These are phyloP conservation scores for Jacaranda copaia DNA, from an alignment of 257 asterid species.

Conservation along the genomic window DNA sequence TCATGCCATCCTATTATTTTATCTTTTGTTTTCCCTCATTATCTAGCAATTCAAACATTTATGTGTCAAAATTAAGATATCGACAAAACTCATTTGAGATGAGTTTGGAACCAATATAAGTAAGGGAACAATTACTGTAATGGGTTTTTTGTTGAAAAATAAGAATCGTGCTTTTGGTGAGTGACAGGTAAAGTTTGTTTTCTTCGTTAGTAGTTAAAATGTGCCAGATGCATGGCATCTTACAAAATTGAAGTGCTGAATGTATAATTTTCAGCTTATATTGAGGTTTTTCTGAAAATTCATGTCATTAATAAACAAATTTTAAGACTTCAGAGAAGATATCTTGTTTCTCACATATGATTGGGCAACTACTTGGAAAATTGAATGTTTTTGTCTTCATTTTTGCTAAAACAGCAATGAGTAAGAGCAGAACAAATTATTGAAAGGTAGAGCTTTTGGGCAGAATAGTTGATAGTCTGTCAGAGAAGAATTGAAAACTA, in stretches of 20 bases:
- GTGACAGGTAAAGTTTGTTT: slow-evolving; percentile 13
- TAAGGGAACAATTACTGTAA: neutral
- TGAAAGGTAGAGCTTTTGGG: neutral
- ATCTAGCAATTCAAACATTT: too few species aligned
- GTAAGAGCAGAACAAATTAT: neutral
- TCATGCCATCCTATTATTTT: too few species aligned
- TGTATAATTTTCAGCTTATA: neutral
- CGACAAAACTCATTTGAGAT: slow-evolving; percentile 6
- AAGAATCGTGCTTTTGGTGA: slow-evolving; percentile 14
- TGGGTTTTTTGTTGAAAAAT: slow-evolving; percentile 19
- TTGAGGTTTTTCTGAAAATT: neutral
- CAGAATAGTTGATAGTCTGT: slow-evolving; percentile 4
- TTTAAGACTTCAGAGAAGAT: neutral
- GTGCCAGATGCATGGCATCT: neutral
- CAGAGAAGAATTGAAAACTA: neutral
- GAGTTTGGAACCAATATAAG: neutral
- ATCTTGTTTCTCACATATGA: neutral
- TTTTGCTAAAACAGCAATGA: neutral
- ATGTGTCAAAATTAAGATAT: neutral
- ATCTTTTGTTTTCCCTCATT: too few species aligned
- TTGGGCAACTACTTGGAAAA: neutral
- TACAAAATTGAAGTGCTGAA: slow-evolving; percentile 13
- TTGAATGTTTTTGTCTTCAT: neutral
- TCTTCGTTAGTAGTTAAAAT: neutral
- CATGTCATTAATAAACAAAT: neutral